Evolutionary conservation across 2,329 filamentous ascomycete species (phyloP).

Genomic region (Penicillium oxalicum): DNA sequence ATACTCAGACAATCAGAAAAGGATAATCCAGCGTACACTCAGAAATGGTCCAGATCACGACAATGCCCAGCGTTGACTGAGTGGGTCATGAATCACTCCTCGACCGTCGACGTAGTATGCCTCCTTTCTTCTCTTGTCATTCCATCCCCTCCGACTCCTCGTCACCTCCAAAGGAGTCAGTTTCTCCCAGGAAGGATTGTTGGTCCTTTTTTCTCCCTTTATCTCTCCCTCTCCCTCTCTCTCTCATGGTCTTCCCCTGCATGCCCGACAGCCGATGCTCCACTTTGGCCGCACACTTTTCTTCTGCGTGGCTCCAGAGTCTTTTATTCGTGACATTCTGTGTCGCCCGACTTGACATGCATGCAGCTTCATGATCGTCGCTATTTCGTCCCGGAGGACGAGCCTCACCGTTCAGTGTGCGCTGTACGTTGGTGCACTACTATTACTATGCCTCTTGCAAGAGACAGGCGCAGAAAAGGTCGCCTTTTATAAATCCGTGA

Average conservation of each 20-base stretch:
- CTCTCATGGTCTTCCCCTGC: not conserved
- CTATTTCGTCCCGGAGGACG: constrained; percentile 11
- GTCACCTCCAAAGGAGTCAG: too few species aligned
- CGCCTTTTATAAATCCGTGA: constrained; percentile 34
- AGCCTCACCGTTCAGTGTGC: constrained; percentile 1
- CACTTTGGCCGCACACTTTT: not conserved
- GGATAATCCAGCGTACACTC: too few species aligned
- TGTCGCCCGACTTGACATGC: constrained; percentile 18
- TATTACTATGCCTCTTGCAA: constrained; percentile 17
- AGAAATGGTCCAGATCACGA: too few species aligned
- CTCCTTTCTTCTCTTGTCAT: too few species aligned
- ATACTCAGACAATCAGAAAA: too few species aligned
- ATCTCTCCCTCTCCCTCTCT: too few species aligned
- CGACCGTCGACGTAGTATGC: too few species aligned
- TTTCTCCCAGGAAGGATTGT: not conserved
- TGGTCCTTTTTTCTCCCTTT: too few species aligned
- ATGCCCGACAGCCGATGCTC: not conserved
- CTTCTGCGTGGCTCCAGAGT: too few species aligned
- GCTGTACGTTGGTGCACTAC: constrained; percentile 8
- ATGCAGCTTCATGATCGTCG: constrained; percentile 22
- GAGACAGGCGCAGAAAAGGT: constrained; percentile 25
- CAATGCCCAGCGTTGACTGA: too few species aligned
- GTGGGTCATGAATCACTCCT: too few species aligned
- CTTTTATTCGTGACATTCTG: not conserved
- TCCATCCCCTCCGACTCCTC: too few species aligned